Evolutionary conservation across 768 basidiomycete species (phyloP).

Genomic region (Boletellus ananas): DNA sequence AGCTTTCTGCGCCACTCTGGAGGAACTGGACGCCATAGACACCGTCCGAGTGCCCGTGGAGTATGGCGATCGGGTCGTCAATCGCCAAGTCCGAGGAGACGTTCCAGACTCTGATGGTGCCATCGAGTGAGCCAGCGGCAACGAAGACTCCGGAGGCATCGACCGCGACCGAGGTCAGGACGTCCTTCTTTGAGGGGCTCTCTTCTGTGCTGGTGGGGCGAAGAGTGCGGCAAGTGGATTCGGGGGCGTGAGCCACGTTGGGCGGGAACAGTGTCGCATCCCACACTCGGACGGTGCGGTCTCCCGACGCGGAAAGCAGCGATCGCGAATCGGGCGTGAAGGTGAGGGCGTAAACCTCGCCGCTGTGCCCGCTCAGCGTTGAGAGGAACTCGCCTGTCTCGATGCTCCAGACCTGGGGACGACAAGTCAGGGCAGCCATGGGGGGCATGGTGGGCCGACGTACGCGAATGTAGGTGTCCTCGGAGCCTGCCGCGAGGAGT

Average conservation of each 20-base stretch:
- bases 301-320: conserved; percentile 36
- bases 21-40: conserved; percentile 33
- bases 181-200: conserved; percentile 19
- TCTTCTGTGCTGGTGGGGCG: conserved; percentile 13
- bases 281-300: conserved; percentile 36
- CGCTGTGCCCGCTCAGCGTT: conserved; percentile 30
- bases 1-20: conserved; percentile 9
- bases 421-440: conserved; percentile 1
- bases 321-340: conserved; percentile 34
- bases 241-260: conserved; percentile 15
- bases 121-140: conserved; percentile 52
- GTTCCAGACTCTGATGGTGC: conserved; percentile 51
- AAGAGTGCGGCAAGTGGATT: conserved; percentile 21
- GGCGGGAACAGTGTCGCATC: conserved; percentile 24
- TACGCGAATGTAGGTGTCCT: conserved; percentile 33
- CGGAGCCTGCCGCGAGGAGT: conserved; percentile 32
- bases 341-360: conserved; percentile 35
- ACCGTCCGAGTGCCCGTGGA: conserved; percentile 29
- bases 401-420: conserved; percentile 25
- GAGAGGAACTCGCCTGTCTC: conserved; percentile 26
- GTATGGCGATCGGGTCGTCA: conserved; percentile 16
- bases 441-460: conserved; percentile 3
- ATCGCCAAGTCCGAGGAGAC: conserved; percentile 35
- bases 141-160: conserved; percentile 38
- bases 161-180: conserved; percentile 30